These are phyloP conservation scores for Darksidea phi DNA, from an alignment of 495 filamentous ascomycete genomes.

Conservation along the genomic window DNA sequence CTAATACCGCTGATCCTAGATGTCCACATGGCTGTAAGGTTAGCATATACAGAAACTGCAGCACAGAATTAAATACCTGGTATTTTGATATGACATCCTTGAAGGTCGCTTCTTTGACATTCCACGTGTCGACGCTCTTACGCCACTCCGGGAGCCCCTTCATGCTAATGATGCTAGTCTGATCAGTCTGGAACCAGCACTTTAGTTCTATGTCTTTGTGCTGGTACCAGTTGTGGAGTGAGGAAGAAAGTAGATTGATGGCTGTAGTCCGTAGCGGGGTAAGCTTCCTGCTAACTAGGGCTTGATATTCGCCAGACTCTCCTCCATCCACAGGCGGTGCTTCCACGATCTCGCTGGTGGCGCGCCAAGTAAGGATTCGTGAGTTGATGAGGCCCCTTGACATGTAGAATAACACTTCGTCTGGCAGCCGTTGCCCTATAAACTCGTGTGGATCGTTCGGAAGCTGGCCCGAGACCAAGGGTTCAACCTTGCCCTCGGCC, in stretches of 20 bases:
- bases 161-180: slow-evolving; percentile 59
- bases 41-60: background rate
- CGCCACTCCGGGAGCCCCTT: slow-evolving; percentile 59
- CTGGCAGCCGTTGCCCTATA: slow-evolving; percentile 81
- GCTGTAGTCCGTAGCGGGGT: slow-evolving; percentile 70
- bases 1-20: slow-evolving; percentile 54
- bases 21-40: slow-evolving; percentile 50
- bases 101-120: slow-evolving; percentile 57
- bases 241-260: slow-evolving; percentile 70
- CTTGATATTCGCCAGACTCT: slow-evolving; percentile 74
- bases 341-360: slow-evolving; percentile 71
- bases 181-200: slow-evolving; percentile 72
- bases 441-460: slow-evolving; percentile 84
- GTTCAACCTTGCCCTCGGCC: slow-evolving; percentile 68
- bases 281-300: slow-evolving; percentile 69
- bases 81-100: slow-evolving; percentile 41
- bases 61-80: slow-evolving; percentile 5
- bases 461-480: slow-evolving; percentile 64
- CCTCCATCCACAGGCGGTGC: slow-evolving; percentile 78
- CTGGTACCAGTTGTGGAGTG: slow-evolving; percentile 76
- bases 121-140: slow-evolving; percentile 68
- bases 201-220: slow-evolving; percentile 70
- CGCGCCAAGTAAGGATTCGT: slow-evolving; percentile 76
- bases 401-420: slow-evolving; percentile 90
- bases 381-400: slow-evolving; percentile 77